Evolutionary conservation across 768 basidiomycete genomes (phyloP), one percentile per base, ranked within the genome.

Genomic region (Pulveroboletus sp.): DNA sequence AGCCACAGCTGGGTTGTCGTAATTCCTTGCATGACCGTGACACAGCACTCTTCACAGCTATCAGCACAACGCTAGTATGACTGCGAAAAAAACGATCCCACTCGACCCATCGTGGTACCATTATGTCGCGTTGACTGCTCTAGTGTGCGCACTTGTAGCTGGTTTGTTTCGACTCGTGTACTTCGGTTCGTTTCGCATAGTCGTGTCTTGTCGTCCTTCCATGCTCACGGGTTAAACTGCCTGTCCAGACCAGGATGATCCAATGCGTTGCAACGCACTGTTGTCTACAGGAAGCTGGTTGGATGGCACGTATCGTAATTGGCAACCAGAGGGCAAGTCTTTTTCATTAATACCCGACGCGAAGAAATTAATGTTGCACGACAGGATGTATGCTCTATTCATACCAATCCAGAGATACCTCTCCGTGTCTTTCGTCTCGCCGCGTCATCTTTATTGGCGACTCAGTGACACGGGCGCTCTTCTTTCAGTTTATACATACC

Each of bases 361-460:
- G 39, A 34, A 35, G 52, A 40, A 41, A 47, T 51, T 56, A 36
- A 45, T 35, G 35, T 37, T 38, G 45, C 55, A 17, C 43, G 43
- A 40, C 56, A 93, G 90, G 89, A 24, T 94, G 92, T 63, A 90
- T 92, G 81, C 75, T 90, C 40, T 70, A 86, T 64, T 60, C 71
- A 27, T 90, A 92, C 64, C 72, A 73, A 43, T 65, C 79, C 5
- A 69, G 68, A 7, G 82, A 89, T 43, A 74, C 74, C 24, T 62
- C 70, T 8, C 59, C 62, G 13, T 91, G 89, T 60, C 66, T 90
- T 19, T 64, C 67, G n/a, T 75, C 76, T 5, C 73, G 79, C 53
- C 78, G 76, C 8, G 69, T 92, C 32, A 72, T 87, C 34, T 95
- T 95, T 62, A 71, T 89, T 35, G 93, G 93, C 17, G 93, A 97